These are phyloP conservation scores for Herpotrichia juniperi DNA, from an alignment of 2,329 filamentous ascomycete genomes.

Conservation along the genomic window DNA sequence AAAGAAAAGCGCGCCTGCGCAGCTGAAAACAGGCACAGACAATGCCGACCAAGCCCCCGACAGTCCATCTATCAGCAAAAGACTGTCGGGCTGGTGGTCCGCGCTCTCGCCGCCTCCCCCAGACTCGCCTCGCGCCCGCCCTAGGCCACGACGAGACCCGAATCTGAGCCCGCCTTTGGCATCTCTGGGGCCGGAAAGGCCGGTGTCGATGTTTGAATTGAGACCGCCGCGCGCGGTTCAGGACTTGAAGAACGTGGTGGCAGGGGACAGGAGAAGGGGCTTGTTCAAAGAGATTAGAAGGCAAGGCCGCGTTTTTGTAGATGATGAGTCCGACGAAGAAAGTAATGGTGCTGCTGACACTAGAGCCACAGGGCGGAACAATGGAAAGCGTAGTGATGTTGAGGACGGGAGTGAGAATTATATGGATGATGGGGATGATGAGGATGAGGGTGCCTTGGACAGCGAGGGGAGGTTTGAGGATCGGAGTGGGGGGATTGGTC, in stretches of 20 bases:
- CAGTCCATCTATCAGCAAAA: slow-evolving; percentile 35
- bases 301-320: slow-evolving; percentile 55
- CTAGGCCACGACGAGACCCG: slow-evolving; percentile 3
- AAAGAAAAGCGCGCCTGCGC: slow-evolving; percentile 17
- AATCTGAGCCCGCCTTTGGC: slow-evolving; percentile 14
- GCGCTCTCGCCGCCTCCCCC: slow-evolving; percentile 28
- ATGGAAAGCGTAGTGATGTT: slow-evolving; percentile 6
- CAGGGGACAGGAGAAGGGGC: slow-evolving; percentile 30
- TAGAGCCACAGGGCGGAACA: not conserved
- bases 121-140: slow-evolving; percentile 1
- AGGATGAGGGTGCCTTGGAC: slow-evolving; percentile 16
- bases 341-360: slow-evolving; percentile 1
- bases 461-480: slow-evolving; percentile 5
- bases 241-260: slow-evolving; percentile 14
- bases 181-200: slow-evolving; percentile 31
- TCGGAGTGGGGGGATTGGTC: slow-evolving; percentile 9
- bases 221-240: slow-evolving; percentile 28
- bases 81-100: slow-evolving; percentile 46
- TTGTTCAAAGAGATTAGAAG: slow-evolving; percentile 52
- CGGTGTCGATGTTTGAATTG: slow-evolving; percentile 46
- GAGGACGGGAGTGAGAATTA: not conserved
- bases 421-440: slow-evolving; percentile 12
- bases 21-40: slow-evolving; percentile 11
- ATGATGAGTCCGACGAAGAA: slow-evolving; percentile 43
- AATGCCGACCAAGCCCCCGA: slow-evolving; percentile 20